Evolutionary conservation across 2,329 filamentous ascomycete species (phyloP).

Genomic region (Sarocladium oryzae): DNA sequence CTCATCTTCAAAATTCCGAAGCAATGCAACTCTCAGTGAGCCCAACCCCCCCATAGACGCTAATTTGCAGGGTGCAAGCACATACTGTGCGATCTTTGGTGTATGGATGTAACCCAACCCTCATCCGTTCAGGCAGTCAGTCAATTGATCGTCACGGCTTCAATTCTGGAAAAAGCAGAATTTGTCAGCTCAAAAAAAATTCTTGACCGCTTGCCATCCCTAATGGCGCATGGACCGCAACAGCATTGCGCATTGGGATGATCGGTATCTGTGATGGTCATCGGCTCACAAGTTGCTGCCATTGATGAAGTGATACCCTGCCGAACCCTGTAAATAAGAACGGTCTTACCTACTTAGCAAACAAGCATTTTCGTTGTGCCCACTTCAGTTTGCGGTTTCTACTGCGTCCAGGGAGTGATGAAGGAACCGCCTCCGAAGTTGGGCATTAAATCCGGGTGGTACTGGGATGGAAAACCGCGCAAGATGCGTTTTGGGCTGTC

Average conservation of each 20-base stretch:
- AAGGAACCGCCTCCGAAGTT: neutral
- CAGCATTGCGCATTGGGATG: neutral
- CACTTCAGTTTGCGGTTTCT: no score
- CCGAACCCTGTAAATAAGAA: no score
- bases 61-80: no score
- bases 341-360: no score
- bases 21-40: constrained; percentile 8
- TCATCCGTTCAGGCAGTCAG: neutral
- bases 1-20: neutral
- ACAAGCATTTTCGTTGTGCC: no score
- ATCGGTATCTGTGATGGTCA: neutral
- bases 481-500: neutral
- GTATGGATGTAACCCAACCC: neutral
- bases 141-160: neutral
- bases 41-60: no score
- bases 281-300: no score
- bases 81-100: constrained; percentile 1
- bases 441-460: neutral
- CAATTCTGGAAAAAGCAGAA: neutral
- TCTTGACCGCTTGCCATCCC: neutral
- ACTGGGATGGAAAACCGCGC: constrained; percentile 5
- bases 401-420: no score
- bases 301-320: no score
- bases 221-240: neutral
- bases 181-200: neutral